These are phyloP conservation scores for Penicillium sp. DNA, from an alignment of 2,329 filamentous ascomycete genomes.

Conservation along the genomic window DNA sequence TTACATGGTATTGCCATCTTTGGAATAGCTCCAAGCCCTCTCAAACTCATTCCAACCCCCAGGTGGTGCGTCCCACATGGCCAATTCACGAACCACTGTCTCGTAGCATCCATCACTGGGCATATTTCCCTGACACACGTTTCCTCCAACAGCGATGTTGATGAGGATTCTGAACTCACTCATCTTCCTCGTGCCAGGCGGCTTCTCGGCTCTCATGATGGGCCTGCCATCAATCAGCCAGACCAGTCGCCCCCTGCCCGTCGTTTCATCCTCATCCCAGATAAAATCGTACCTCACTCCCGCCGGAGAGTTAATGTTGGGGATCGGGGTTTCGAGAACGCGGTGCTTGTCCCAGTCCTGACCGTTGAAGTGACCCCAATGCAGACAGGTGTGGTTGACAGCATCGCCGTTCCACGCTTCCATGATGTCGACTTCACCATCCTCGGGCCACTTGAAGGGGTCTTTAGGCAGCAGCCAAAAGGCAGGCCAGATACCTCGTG, in stretches of 20 bases:
- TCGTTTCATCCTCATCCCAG: constrained; percentile 23
- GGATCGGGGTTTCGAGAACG: constrained; percentile 23
- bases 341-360: constrained; percentile 26
- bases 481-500: constrained; percentile 24
- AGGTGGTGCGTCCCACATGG: constrained; percentile 25
- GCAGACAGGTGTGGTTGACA: constrained; percentile 24
- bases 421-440: constrained; percentile 25
- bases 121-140: constrained; percentile 25
- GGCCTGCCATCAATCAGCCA: constrained; percentile 24
- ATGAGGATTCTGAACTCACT: constrained; percentile 25
- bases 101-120: constrained; percentile 23
- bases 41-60: constrained; percentile 22
- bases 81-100: constrained; percentile 22
- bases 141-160: constrained; percentile 25
- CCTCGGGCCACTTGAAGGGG: constrained; percentile 25
- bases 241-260: constrained; percentile 19
- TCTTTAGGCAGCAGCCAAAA: constrained; percentile 29
- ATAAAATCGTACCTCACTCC: constrained; percentile 24
- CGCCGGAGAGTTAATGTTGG: constrained; percentile 19
- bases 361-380: constrained; percentile 25
- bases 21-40: constrained; percentile 15
- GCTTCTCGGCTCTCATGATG: constrained; percentile 25
- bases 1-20: constrained; percentile 25
- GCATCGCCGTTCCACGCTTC: constrained; percentile 26
- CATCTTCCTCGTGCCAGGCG: constrained; percentile 24